Evolutionary conservation across 805 yeast species (phyloP), one percentile per base, ranked within the genome.

Genomic region (Sungouiozyma intestinalis): DNA sequence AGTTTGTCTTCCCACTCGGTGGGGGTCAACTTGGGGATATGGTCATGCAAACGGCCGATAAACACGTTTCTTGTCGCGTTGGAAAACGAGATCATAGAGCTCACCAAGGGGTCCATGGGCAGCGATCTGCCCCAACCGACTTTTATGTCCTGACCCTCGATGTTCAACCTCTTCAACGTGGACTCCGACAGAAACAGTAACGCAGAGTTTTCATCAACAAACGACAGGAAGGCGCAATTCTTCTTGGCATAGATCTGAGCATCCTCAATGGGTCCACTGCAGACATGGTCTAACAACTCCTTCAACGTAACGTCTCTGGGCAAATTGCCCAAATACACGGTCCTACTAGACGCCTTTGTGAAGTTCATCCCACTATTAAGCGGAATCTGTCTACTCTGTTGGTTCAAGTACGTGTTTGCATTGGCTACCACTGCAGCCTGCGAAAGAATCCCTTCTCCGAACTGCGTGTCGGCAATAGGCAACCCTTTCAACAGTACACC

Each of bases 51-150:
- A 48, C 79, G 79, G 16, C 97, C 96, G 48, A 90, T 69, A 58
- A 85, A 88, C 31, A 90, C 95, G 58, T 90, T 88, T 67, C 98
- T 77, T 9, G 97, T 85, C 4, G 97, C 97, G 39, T 85, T 85
- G 50, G 85, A 90, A 48, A 84, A 76, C 43, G 79, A 77, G 42
- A 92, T 86, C 15, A 87, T 80, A 29, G 79, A 75, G 41, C 77
- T 67, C 5, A 90, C 88, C 6, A 81, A 71, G 2, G 94, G 83
- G 45, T 77, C 78, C 31, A 87, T 76, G 1, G 83, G 77, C 2
- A 81, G 69, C 33, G 86, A 77, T 50, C 82, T 82, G 16, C 95
- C 96, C 97, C 97, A 92, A 11, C 96, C 95, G 45, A 90, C 74
- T 55, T 86, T 76, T 44, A 88, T 76, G 54, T 85, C 94, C 50